Evolutionary conservation across 164 flowering plant genomes (phyloP).

Genomic region (Stephania cephalantha): DNA sequence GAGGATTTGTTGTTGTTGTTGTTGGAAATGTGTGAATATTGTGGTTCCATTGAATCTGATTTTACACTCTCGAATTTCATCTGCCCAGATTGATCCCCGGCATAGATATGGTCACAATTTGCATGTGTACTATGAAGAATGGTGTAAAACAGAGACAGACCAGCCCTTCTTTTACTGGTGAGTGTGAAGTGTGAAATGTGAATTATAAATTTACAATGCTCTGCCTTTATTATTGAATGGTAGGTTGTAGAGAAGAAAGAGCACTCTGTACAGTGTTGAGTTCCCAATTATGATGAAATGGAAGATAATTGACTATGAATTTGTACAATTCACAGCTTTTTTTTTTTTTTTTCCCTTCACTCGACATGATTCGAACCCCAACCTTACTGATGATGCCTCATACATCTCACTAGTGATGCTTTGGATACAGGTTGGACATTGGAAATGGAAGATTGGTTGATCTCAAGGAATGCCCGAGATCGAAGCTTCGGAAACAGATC

Average conservation of each 20-base stretch:
- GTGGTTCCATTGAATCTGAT: not conserved
- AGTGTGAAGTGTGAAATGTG: constrained; percentile 21
- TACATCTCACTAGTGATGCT: not conserved
- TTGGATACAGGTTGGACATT: constrained; percentile 70
- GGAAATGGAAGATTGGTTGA: constrained; percentile 85
- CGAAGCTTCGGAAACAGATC: constrained; percentile 70
- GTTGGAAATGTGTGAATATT: no score
- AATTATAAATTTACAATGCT: not conserved
- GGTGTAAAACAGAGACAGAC: constrained; percentile 62
- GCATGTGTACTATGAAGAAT: constrained; percentile 71
- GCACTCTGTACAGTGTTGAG: not conserved
- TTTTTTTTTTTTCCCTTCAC: not conserved
- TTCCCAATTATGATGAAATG: no score
- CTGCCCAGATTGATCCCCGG: constrained; percentile 73
- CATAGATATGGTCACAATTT: constrained; percentile 89
- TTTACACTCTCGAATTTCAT: not conserved
- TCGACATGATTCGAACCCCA: no score
- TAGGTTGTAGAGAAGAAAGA: no score
- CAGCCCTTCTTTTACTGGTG: constrained; percentile 97
- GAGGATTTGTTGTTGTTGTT: no score
- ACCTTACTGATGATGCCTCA: not conserved
- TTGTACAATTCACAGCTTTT: not conserved
- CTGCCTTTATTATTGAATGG: not conserved
- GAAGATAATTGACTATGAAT: not conserved
- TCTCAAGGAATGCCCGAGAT: constrained; percentile 64